A percentile compares a stretch with the other conserved stretches of the same genome.
These are phyloP conservation scores for Solanum sparsipilum DNA, from an alignment of 257 asterid species.

Conservation along the genomic window DNA sequence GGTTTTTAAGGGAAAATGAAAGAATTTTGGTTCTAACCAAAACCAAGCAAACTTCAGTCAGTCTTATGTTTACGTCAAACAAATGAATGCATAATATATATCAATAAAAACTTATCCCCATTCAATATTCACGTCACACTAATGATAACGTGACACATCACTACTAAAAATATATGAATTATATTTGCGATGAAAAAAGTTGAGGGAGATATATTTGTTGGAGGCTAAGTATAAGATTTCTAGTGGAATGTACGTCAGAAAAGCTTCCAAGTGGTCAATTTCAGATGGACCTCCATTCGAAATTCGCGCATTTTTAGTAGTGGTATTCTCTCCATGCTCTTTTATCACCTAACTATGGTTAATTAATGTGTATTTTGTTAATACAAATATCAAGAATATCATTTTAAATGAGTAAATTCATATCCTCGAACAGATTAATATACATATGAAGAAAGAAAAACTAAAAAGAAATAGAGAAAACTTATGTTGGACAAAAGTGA, in stretches of 20 bases:
- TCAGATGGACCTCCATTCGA: background rate
- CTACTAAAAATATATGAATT: background rate
- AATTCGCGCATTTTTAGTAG: background rate
- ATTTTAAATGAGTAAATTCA: background rate
- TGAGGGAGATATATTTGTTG: background rate
- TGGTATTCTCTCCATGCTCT: background rate
- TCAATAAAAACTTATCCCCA: background rate
- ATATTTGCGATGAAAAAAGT: background rate
- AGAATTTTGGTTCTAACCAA: background rate
- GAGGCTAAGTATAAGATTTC: background rate
- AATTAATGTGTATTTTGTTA: background rate
- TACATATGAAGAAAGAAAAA: background rate
- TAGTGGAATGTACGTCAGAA: background rate
- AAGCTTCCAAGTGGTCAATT: background rate
- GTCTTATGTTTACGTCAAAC: background rate
- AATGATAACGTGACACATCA: background rate
- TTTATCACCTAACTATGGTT: background rate
- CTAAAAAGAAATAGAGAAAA: background rate
- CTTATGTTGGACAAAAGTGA: accelerated
- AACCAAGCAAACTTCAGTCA: background rate
- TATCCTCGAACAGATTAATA: background rate
- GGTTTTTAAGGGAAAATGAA: background rate
- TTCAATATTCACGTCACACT: background rate
- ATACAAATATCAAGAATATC: background rate
- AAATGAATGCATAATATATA: background rate